phyloP scores from a whole-genome alignment of 768 basidiomycete species.

The Calocybe cyanea region DNA sequence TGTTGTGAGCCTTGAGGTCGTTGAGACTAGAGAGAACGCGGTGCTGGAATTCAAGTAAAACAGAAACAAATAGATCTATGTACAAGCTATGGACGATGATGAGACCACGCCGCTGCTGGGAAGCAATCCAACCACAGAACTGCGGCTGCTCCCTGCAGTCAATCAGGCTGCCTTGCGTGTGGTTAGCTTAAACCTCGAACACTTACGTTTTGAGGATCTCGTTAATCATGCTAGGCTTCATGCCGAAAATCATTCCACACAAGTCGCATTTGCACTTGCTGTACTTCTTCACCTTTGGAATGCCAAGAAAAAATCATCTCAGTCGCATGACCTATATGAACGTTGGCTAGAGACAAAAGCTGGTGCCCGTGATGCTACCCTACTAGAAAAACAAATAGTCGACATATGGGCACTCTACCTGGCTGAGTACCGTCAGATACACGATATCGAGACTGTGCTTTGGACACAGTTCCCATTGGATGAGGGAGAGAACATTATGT shows the following conservation, averaged over 20 bases:
- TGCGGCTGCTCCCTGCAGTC: slow-evolving; percentile 14
- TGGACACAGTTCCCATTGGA: slow-evolving; percentile 43
- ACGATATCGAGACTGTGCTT: slow-evolving; percentile 43
- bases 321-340: slow-evolving; percentile 36
- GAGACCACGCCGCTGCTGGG: slow-evolving; percentile 22
- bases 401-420: slow-evolving; percentile 42
- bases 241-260: slow-evolving; percentile 14
- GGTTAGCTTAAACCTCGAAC: slow-evolving; percentile 18
- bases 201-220: slow-evolving; percentile 17
- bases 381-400: slow-evolving; percentile 30
- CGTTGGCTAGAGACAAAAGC: slow-evolving; percentile 33
- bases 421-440: slow-evolving; percentile 30
- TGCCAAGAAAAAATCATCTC: slow-evolving; percentile 14
- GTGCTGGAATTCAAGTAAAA: not conserved
- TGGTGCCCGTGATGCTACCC: slow-evolving; percentile 20
- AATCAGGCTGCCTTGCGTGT: slow-evolving; percentile 15
- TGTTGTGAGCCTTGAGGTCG: slow-evolving; percentile 9
- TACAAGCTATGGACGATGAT: slow-evolving; percentile 8
- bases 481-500: slow-evolving; percentile 16
- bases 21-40: not conserved
- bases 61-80: slow-evolving; percentile 16
- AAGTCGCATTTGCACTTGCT: slow-evolving; percentile 27
- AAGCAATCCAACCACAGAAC: not conserved
- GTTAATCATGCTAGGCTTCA: slow-evolving; percentile 16
- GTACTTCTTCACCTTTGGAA: slow-evolving; percentile 32